Conservation (phyloP, 148 eudicot genomes). For the Chenopodium berlandieri region DNA sequence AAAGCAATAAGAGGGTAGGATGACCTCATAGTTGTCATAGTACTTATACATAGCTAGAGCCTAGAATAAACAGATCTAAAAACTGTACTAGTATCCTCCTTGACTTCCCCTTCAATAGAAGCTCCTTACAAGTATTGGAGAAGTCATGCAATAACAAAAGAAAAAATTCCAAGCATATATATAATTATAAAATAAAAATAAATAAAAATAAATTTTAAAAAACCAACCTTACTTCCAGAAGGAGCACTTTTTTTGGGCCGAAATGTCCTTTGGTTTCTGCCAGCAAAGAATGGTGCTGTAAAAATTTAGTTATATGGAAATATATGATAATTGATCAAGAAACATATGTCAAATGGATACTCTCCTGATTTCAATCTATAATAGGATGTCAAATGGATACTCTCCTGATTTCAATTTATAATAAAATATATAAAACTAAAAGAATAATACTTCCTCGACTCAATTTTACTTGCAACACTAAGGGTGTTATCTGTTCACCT, state of each 20-base stretch:
- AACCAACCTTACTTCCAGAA: conserved; percentile 90
- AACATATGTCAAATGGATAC: conserved; percentile 15
- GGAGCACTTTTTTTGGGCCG: conserved; percentile 98
- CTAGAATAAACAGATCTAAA: background rate
- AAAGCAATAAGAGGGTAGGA: background rate
- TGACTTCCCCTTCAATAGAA: background rate
- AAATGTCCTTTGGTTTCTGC: conserved; percentile 89
- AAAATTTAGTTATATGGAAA: conserved; percentile 14
- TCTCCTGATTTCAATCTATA: conserved; percentile 23
- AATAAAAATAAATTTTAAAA: background rate
- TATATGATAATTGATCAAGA: background rate
- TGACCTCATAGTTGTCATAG: background rate
- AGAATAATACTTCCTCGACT: background rate
- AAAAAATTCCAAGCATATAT: conserved; percentile 1
- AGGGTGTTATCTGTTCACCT: too few species aligned
- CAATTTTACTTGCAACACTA: too few species aligned
- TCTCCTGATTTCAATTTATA: conserved; percentile 24
- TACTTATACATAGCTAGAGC: conserved; percentile 14
- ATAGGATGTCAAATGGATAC: conserved; percentile 6
- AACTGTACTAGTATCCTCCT: background rate
- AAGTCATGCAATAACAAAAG: conserved; percentile 1
- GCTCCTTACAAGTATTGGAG: conserved; percentile 13
- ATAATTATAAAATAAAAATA: background rate
- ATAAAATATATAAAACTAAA: background rate
- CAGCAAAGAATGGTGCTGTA: conserved; percentile 20